These are phyloP conservation scores for Gossypioides kirkii DNA, from an alignment of 345 rosid genomes.

Conservation along the genomic window DNA sequence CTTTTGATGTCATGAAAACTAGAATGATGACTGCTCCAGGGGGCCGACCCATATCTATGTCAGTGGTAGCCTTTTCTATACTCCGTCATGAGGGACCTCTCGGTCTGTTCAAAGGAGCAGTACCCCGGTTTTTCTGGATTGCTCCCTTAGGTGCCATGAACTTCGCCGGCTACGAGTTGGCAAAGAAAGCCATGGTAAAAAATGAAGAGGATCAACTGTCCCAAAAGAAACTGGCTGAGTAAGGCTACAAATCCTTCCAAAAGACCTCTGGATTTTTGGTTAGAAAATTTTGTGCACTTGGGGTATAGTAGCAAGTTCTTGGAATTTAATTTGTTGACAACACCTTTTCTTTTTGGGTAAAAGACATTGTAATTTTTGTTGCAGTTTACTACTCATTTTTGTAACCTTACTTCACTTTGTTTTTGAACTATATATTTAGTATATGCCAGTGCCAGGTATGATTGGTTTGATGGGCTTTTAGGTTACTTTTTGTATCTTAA, in stretches of 20 bases:
- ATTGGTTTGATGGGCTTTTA: background rate
- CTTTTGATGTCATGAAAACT: slow-evolving; percentile 97
- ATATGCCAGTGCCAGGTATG: background rate
- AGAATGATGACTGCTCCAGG: slow-evolving; percentile 95
- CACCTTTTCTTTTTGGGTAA: background rate
- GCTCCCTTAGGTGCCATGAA: slow-evolving; percentile 99
- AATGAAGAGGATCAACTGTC: slow-evolving; percentile 44
- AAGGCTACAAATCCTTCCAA: background rate
- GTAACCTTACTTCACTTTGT: background rate
- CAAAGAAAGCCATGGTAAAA: slow-evolving; percentile 80
- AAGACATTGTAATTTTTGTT: background rate
- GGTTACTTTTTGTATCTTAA: background rate
- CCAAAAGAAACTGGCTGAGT: slow-evolving; percentile 38
- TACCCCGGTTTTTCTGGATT: slow-evolving; percentile 96
- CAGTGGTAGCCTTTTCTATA: slow-evolving; percentile 63
- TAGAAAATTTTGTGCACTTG: background rate
- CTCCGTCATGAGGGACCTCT: slow-evolving; percentile 86
- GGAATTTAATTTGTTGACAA: slow-evolving; percentile 5
- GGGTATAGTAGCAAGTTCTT: background rate
- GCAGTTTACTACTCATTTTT: background rate
- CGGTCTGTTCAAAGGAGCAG: slow-evolving; percentile 91
- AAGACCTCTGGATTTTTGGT: slow-evolving; percentile 1
- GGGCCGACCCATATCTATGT: slow-evolving; percentile 76
- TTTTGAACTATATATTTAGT: background rate
- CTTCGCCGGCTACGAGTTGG: slow-evolving; percentile 96